Evolutionary conservation across 202 grass and related monocot genomes (phyloP).

Genomic region (Digitaria exilis): DNA sequence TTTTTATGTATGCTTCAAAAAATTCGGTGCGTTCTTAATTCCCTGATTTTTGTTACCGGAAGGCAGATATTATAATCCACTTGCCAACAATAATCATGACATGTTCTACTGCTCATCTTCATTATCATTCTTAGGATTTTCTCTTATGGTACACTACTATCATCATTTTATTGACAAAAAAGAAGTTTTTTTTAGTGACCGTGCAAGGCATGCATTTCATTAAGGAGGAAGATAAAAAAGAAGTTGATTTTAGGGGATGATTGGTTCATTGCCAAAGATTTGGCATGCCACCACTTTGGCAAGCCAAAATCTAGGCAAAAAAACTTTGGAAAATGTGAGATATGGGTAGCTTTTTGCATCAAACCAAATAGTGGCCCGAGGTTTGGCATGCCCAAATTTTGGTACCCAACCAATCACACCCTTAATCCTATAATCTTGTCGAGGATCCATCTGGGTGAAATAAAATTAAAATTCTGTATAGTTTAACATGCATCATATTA

Average conservation of each 20-base stretch:
- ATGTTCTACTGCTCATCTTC: neutral
- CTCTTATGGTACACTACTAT: neutral
- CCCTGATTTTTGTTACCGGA: constrained; percentile 10
- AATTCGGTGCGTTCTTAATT: constrained; percentile 63
- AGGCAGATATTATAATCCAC: neutral
- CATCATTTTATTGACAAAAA: constrained; percentile 2
- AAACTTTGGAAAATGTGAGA: too few relatives aligned
- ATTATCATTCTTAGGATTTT: neutral
- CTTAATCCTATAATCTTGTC: neutral
- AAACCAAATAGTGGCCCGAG: too few relatives aligned
- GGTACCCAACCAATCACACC: too few relatives aligned
- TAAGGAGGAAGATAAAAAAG: too few relatives aligned
- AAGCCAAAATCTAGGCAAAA: too few relatives aligned
- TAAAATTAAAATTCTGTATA: neutral
- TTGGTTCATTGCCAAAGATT: too few relatives aligned
- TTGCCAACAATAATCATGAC: neutral
- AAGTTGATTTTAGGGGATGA: too few relatives aligned
- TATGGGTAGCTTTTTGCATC: too few relatives aligned
- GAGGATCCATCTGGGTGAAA: neutral
- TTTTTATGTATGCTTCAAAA: constrained; percentile 75
- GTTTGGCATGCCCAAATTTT: too few relatives aligned
- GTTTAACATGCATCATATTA: neutral
- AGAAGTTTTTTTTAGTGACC: too few relatives aligned
- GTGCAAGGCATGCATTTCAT: too few relatives aligned
- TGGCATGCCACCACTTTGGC: too few relatives aligned